Base-by-base conservation (phyloP, 2,329 filamentous ascomycete genomes). In the Albophoma yamanashiensis region DNA sequence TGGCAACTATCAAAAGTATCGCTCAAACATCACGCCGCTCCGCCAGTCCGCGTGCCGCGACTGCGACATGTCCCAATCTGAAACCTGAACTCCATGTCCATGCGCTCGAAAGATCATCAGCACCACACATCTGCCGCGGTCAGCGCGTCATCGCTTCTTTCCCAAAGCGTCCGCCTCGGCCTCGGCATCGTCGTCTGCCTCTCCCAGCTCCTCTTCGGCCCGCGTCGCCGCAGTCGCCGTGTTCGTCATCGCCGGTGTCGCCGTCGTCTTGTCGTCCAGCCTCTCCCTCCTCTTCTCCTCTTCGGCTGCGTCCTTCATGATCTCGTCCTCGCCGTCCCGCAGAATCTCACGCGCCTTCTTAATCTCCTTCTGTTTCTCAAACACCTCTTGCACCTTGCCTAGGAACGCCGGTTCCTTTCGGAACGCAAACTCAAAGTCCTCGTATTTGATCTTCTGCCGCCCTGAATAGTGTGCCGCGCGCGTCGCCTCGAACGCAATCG, bases 371-470 rank as follows among this genome's bases (percentile, higher is more conserved):
- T 95, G 91, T 80, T 93, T 92, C 74, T 91, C 89, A 65, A 96
- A 83, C 69, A 96, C 85, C 76, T 96, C 92, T 71, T 91, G 86
- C 59, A 97, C 92, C 68, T 93, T 87, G 56, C 94, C 94, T 52
- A 97, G 79, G 71, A 96, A 95, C 61, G 84, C 80, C 11, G 89
- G 87, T 69, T 97, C 95, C 64, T 89, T 85, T 39, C 94, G 85
- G 66, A 97, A 84, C 45, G 92, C 91, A 75, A 96, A 99, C 70
- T 95, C 92, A 77, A 99, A 96, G 75, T 99, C 94, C 69, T 97
- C 93, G 69, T 96, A 90, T 74, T 99, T 99, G 76, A 99, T 92
- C 77, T 99, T 99, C 69, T 96, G 91, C 2, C 94, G 89, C 0
- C 92, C 89, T 2, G 89, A 87, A 74, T 96, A 91, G 72, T 90